Evolutionary conservation across 2,329 filamentous ascomycete species (phyloP), one percentile per base, ranked within the genome.

Genomic region (Xylaria sp.): DNA sequence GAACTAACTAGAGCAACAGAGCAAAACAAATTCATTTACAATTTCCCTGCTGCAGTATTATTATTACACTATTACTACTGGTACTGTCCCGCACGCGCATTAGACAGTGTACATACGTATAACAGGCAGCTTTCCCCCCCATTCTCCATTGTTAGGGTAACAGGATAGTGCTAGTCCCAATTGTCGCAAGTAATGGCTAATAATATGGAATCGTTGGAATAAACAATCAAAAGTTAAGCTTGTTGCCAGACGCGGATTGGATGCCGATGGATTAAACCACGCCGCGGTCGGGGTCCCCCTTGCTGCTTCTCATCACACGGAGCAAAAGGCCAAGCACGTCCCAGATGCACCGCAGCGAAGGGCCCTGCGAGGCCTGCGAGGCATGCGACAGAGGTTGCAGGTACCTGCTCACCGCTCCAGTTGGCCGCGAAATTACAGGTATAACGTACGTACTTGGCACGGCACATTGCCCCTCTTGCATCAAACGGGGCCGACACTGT

Each of bases 191-290:
- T 62, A 67, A 67, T 66, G 68, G 66, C 67, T 62, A 70, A 62
- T 62, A 69, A 67, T 63, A 66, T 54, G 68, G 39, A 69, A 72
- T 68, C 48, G 68, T 56, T 63, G 65, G 62, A 63, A 68, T 71
- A 71, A 68, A 68, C 66, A 71, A 68, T 65, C 60, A 68, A 56
- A 66, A 33, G 60, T 46, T 41, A 62, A 69, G 64, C 69, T 65
- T 69, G 71, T 70, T 73, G 69, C 68, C 66, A 64, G 69, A 63
- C 69, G 73, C 72, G 72, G 75, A 75, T 74, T 73, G 66, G 73
- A 63, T 67, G 65, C 69, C 68, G 64, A 59, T 55, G 67, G 61
- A 62, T 60, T 33, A 68, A 67, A 67, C 56, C 59, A 64, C 62
- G 63, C 66, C 63, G 65, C 55, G 62, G 59, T 52, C 68, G 52